Base-by-base conservation (phyloP, 768 basidiomycete genomes). In the Boletus tomentosulus region DNA sequence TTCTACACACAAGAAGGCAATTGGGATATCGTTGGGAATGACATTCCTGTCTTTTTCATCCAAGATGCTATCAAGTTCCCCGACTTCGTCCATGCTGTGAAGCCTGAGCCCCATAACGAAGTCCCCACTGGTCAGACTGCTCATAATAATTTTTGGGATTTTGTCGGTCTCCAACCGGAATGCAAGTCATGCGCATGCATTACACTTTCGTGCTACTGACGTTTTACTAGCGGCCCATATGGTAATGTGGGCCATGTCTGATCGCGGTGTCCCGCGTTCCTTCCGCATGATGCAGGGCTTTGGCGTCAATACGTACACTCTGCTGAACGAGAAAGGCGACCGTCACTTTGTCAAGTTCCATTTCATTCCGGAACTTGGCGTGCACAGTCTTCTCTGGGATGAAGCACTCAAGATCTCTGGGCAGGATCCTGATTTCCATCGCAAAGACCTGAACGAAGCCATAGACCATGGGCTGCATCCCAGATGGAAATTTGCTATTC, bases 91-190 rank as follows among this genome's bases (percentile, higher is more conserved):
- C 92, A 94, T 64, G 86, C 92, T 5, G 86, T 87, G 22, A 87
- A 89, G 65, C 89, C 92, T 2, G 90, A 93, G 65, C 91, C 90
- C 4, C 80, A 90, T 43, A 89, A 88, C 55, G 92, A 93, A 59
- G 78, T 88, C 0, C 86, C 86, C 3, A 78, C 79, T 46, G 85
- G 80, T 3, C 85, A 87, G 65, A 71, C 62, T 16, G 84, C 86
- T 1, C 90, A 92, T 63, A 90, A 93, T 71, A 91, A 87, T 61
- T 90, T 92, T 57, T 94, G 89, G 89, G 91, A 92, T 63, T 92
- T 87, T 60, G 83, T 83, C 37, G 80, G 82, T 41, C 74, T 89
- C 30, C 82, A 85, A 61, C 80, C 86, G 1, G 85, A 90, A 63
- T 78, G 84, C 78, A 67, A 48, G 67, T 60, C 15, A 19, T 46